Percentiles rank a stretch among this genome's conserved stretches.
These are phyloP conservation scores for Oidium heveae DNA, from an alignment of 2,329 filamentous ascomycete species.

Conservation along the genomic window DNA sequence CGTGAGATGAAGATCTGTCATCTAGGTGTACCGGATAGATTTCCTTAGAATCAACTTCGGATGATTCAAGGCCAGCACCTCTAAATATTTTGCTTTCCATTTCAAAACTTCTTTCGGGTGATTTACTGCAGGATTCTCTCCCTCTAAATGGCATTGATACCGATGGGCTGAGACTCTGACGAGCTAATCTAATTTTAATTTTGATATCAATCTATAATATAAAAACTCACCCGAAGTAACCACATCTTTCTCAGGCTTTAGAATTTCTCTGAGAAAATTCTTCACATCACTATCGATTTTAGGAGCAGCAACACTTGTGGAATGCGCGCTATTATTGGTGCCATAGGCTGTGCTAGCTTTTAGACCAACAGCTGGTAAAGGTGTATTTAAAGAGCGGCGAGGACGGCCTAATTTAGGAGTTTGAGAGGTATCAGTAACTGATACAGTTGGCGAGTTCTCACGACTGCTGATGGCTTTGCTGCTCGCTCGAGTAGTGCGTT, in stretches of 20 bases:
- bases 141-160: slow-evolving; percentile 1
- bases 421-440: slow-evolving; percentile 4
- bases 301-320: slow-evolving; percentile 3
- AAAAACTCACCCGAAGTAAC: slow-evolving; percentile 1
- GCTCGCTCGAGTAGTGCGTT: slow-evolving; percentile 7
- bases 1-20: background rate
- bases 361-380: slow-evolving; percentile 6
- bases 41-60: slow-evolving; percentile 3
- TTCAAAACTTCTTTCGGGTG: slow-evolving; percentile 11
- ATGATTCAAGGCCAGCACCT: slow-evolving; percentile 13
- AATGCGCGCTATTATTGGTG: slow-evolving; percentile 7
- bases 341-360: slow-evolving; percentile 11
- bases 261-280: slow-evolving; percentile 5
- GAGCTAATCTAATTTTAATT: background rate
- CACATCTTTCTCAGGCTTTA: slow-evolving; percentile 5
- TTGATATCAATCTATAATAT: background rate
- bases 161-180: background rate
- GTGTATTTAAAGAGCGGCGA: slow-evolving; percentile 3
- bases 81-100: slow-evolving; percentile 16
- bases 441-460: slow-evolving; percentile 5
- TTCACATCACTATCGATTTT: slow-evolving; percentile 4
- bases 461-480: slow-evolving; percentile 7
- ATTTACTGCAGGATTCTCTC: background rate
- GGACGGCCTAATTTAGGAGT: slow-evolving; percentile 6
- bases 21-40: background rate